phyloP scores from a whole-genome alignment of 805 yeast genomes.

The Hermanozyma aechmeae region DNA sequence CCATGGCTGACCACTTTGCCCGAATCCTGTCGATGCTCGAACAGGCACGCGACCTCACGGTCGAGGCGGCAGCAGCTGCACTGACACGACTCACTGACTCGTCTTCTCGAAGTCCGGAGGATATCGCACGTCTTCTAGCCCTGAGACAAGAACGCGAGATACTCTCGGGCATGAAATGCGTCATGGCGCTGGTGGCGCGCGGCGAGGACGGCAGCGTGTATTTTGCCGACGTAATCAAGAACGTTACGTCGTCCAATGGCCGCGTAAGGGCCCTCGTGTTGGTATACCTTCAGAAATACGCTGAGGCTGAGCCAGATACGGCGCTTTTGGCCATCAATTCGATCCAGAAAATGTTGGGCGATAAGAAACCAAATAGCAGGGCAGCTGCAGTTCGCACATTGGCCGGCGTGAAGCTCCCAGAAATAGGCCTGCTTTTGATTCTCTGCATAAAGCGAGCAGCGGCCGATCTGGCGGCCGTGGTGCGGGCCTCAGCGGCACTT shows the following conservation, averaged over 20 bases:
- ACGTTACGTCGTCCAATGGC: slow-evolving; percentile 54
- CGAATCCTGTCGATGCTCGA: slow-evolving; percentile 65
- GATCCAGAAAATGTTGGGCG: slow-evolving; percentile 73
- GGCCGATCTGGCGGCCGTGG: slow-evolving; percentile 66
- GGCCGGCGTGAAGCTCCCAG: slow-evolving; percentile 74
- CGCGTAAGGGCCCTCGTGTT: slow-evolving; percentile 71
- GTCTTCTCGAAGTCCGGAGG: slow-evolving; percentile 48
- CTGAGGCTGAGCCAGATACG: slow-evolving; percentile 80
- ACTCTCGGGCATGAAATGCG: slow-evolving; percentile 32
- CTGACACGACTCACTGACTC: slow-evolving; percentile 57
- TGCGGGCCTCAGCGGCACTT: slow-evolving; percentile 70
- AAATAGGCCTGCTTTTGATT: slow-evolving; percentile 70
- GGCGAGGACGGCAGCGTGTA: slow-evolving; percentile 33
- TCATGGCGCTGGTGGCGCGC: slow-evolving; percentile 26
- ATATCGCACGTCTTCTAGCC: slow-evolving; percentile 55
- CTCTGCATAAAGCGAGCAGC: slow-evolving; percentile 62
- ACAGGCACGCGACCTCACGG: slow-evolving; percentile 68
- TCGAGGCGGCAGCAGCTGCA: slow-evolving; percentile 79
- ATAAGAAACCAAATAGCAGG: slow-evolving; percentile 58
- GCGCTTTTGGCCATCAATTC: slow-evolving; percentile 86
- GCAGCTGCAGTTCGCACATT: slow-evolving; percentile 70
- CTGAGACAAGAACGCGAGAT: slow-evolving; percentile 55
- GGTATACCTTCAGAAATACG: slow-evolving; percentile 63
- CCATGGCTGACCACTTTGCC: slow-evolving; percentile 41
- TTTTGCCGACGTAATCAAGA: slow-evolving; percentile 86